Base-by-base conservation (phyloP, 164 flowering plant species). In the Vitis rupestris region DNA sequence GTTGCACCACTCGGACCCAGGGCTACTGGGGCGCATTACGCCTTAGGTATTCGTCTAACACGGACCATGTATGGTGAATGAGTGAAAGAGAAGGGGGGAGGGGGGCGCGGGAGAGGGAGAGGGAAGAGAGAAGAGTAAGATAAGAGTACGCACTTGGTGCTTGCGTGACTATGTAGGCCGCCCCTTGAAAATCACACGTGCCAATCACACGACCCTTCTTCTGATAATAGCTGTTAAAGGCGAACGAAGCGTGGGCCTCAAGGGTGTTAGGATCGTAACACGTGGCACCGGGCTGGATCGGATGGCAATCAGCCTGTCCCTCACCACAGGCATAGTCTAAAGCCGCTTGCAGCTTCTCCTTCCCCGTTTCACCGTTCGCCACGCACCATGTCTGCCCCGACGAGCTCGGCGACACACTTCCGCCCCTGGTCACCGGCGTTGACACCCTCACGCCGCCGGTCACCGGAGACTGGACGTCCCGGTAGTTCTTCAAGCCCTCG, bases 191-290 rank as follows among this genome's bases (percentile, higher is more conserved):
- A 63, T 80, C 72, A 66, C 93, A 88, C 29, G 83, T 55, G 8
- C 89, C 88, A 9, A 53, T 50, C n/a, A 64, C 78, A 8, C 90
- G 86, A 5, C 63, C 74, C 19, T 75, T 77, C 84, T 80, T 87
- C 84, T 88, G 93, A 37, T 88, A 88, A 16, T 78, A 88, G 65
- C 90, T 88, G 61, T 88, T 88, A 81, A 88, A 88, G 1, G 93
- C 93, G 65, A 63, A 88, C 65, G 90, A 87, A 0, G 93, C 89
- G 66, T 88, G 93, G 3, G 93, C 89, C 74, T 71, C 85, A 1
- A 88, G 48, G 13, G 90, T 87, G 66, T 88, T 80, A 2, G 90
- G 90, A 69, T 82, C 68, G 76, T 78, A 88, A 77, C 93, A 88
- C 77, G 83, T 65, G 79, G 86, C 77, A 31, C 85, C 90, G 0